Base-by-base conservation (phyloP, 176 grass and related monocot genomes). In the Microstegium vimineum region DNA sequence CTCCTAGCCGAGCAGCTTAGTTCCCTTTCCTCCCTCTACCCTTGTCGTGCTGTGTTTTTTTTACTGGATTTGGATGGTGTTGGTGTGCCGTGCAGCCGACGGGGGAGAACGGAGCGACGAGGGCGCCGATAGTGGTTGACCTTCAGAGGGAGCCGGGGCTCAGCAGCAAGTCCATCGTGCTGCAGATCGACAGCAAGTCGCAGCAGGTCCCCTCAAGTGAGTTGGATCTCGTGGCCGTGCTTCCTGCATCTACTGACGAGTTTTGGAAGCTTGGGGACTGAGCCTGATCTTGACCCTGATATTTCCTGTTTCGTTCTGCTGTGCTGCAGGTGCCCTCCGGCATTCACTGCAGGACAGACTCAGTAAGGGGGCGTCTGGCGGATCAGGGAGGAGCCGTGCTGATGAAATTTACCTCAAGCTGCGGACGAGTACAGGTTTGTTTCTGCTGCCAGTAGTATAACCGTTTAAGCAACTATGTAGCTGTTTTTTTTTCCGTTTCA, bases 51-150 rank as follows among this genome's bases (percentile, higher is more conserved):
- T 64, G 69, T 67, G n/a, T 73, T 71, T 51, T 35, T 89, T n/a
- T 49, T 18, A 77, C 70, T 65, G 32, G 71, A 42, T 76, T 75
- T 83, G 36, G 54, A 22, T 42, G 73, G 26, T 74, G 63, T 40
- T 52, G 26, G 10, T 80, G 16, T 81, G 66, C 60, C n/a, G 28
- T 76, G 71, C 82, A 98, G 95, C 95, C 95, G 27, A 98, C 92
- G 25, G 95, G 95, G 82, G 95, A 98, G 89, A 98, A 98, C 69
- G 95, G 92, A 14, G 95, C 95, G 18, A 98, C 95, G 34, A 87
- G 92, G 75, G 92, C 92, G 40, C 92, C 95, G 5, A 95, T 98
- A 38, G 87, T 85, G 49, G 85, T 98, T 46, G 95, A 95, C 86
- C 82, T 98, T 60, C 92, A 93, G 80, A 79, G 82, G 75, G 95